Evolutionary conservation across 2,329 filamentous ascomycete genomes (phyloP).

Genomic region (Apiospora sp.): DNA sequence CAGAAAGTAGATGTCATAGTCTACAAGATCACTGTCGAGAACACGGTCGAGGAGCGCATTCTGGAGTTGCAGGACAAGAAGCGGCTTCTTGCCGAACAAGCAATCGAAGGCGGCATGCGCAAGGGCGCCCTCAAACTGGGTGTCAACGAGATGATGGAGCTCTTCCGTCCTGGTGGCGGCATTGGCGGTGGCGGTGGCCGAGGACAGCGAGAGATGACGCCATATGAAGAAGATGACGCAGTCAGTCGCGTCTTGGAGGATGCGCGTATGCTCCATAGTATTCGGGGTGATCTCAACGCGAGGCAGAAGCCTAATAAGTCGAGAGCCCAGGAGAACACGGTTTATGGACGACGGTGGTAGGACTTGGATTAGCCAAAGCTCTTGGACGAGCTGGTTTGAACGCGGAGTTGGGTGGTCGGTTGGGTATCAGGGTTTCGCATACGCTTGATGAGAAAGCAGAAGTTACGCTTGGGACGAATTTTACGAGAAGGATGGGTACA

Average conservation of each 20-base stretch:
- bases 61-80: slow-evolving; percentile 95
- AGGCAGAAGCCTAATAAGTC: slow-evolving; percentile 22
- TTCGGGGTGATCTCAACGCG: slow-evolving; percentile 24
- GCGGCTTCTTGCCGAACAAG: slow-evolving; percentile 86
- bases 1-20: slow-evolving; percentile 95
- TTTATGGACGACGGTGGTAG: slow-evolving; percentile 54
- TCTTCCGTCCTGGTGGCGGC: slow-evolving; percentile 75
- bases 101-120: slow-evolving; percentile 82
- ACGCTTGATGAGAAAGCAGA: slow-evolving; percentile 9
- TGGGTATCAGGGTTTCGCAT: background rate
- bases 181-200: slow-evolving; percentile 58
- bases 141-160: slow-evolving; percentile 89
- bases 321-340: slow-evolving; percentile 45
- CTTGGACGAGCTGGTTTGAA: background rate
- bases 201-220: background rate
- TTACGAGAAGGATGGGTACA: background rate
- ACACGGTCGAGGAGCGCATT: slow-evolving; percentile 92
- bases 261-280: background rate
- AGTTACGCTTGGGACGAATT: slow-evolving; percentile 9
- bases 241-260: background rate
- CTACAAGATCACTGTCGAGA: slow-evolving; percentile 88
- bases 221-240: slow-evolving; percentile 7
- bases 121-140: slow-evolving; percentile 82
- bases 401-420: slow-evolving; percentile 10
- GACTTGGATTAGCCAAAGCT: background rate